These are phyloP conservation scores for Irpex rosettiformis DNA, from an alignment of 1,284 basidiomycete species.

Conservation along the genomic window DNA sequence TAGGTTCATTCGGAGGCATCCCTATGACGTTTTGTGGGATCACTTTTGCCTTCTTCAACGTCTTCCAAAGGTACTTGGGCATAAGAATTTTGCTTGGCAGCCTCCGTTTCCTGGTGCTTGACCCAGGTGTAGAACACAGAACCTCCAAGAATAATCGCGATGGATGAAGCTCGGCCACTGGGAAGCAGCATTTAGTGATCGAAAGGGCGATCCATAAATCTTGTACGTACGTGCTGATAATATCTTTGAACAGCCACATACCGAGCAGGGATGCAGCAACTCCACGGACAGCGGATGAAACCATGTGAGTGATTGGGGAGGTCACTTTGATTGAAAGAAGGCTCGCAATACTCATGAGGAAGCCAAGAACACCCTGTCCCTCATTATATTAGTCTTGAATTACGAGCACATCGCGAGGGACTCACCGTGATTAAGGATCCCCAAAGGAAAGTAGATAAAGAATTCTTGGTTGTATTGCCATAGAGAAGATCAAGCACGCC, in stretches of 20 bases:
- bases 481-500: slow-evolving; percentile 58
- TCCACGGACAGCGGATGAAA: slow-evolving; percentile 81
- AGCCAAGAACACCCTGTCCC: slow-evolving; percentile 72
- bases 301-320: slow-evolving; percentile 90
- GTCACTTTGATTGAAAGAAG: slow-evolving; percentile 88
- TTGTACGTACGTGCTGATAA: slow-evolving; percentile 65
- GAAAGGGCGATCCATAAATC: background rate
- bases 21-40: slow-evolving; percentile 14
- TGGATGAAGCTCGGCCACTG: slow-evolving; percentile 78
- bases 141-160: slow-evolving; percentile 74
- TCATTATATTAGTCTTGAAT: background rate
- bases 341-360: slow-evolving; percentile 88
- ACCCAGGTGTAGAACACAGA: slow-evolving; percentile 86
- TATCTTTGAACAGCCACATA: slow-evolving; percentile 71
- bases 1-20: slow-evolving; percentile 7
- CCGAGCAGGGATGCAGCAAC: slow-evolving; percentile 78
- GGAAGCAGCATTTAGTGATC: slow-evolving; percentile 2
- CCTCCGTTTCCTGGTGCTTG: slow-evolving; percentile 65
- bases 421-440: slow-evolving; percentile 75
- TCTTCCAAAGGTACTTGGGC: slow-evolving; percentile 49
- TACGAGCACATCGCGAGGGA: slow-evolving; percentile 8
- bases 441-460: slow-evolving; percentile 66
- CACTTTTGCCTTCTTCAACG: slow-evolving; percentile 40
- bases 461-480: slow-evolving; percentile 40
- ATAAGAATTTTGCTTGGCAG: slow-evolving; percentile 27